Evolutionary conservation across 495 filamentous ascomycete species (phyloP).

Genomic region (Talaromyces ruber): DNA sequence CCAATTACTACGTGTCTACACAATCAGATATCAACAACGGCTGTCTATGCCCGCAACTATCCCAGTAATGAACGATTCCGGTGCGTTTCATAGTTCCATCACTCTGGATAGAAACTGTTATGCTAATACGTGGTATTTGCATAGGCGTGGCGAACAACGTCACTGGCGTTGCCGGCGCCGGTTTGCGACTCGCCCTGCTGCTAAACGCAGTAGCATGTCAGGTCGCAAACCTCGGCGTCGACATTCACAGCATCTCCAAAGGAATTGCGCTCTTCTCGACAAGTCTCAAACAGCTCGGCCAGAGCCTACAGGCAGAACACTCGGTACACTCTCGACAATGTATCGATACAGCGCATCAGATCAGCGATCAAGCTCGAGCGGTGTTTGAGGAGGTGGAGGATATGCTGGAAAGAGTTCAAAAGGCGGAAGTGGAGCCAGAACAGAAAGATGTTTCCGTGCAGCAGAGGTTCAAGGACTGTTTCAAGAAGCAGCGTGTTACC

Average conservation of each 20-base stretch:
- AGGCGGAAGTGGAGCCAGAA: conserved; percentile 21
- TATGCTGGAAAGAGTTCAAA: conserved; percentile 33
- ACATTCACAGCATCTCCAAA: conserved; percentile 40
- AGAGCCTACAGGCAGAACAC: conserved; percentile 20
- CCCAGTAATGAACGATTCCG: conserved; percentile 3
- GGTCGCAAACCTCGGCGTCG: conserved; percentile 31
- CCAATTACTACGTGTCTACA: neutral
- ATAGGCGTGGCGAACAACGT: conserved; percentile 12
- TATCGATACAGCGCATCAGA: conserved; percentile 30
- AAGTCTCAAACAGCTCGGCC: conserved; percentile 32
- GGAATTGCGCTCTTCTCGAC: conserved; percentile 34
- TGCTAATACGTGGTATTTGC: neutral
- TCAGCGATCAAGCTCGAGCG: conserved; percentile 28
- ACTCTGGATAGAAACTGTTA: neutral
- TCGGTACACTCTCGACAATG: conserved; percentile 21
- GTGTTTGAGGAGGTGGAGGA: conserved; percentile 37
- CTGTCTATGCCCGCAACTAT: neutral
- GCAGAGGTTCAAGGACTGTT: conserved; percentile 36
- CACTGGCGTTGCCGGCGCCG: conserved; percentile 29
- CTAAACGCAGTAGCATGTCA: conserved; percentile 35
- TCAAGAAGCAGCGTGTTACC: conserved; percentile 33
- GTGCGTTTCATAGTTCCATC: too few relatives aligned
- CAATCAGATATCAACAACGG: neutral
- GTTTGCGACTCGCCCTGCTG: conserved; percentile 34
- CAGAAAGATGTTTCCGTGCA: conserved; percentile 21